These are phyloP conservation scores for Fusarium marasasianum DNA, from an alignment of 2,329 filamentous ascomycete genomes.

Conservation along the genomic window DNA sequence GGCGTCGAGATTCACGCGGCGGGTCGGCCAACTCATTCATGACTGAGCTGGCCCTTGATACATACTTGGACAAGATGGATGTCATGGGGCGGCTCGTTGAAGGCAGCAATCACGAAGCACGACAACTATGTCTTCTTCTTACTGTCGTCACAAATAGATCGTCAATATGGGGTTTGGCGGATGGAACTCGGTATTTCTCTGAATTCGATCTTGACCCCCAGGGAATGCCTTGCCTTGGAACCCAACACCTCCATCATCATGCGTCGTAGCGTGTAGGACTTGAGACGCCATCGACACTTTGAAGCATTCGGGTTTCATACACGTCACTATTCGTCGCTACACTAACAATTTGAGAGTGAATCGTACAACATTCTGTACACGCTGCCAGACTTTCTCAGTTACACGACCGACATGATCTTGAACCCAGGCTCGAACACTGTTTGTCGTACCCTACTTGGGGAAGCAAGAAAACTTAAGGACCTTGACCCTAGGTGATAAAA, in stretches of 20 bases:
- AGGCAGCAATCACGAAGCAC: neutral
- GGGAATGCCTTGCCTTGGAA: slow-evolving; percentile 4
- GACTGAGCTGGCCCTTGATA: slow-evolving; percentile 20
- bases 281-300: slow-evolving; percentile 2
- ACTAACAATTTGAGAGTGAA: neutral
- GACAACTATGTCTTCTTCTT: neutral
- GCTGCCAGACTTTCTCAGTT: slow-evolving; percentile 3
- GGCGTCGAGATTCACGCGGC: slow-evolving; percentile 9
- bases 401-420: slow-evolving; percentile 8
- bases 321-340: slow-evolving; percentile 2
- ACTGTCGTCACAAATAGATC: neutral
- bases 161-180: neutral
- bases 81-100: neutral
- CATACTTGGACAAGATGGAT: neutral
- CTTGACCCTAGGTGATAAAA: neutral
- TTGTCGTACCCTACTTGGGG: neutral
- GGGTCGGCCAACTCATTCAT: slow-evolving; percentile 29
- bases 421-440: slow-evolving; percentile 1
- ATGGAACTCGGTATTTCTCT: neutral
- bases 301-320: neutral
- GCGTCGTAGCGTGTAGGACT: slow-evolving; percentile 6
- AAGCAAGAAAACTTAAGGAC: neutral
- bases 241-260: neutral
- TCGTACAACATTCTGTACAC: neutral
- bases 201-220: neutral